These are phyloP conservation scores for Gigaspora rosea DNA, from an alignment of 192 early-diverging fungal species.

Conservation along the genomic window DNA sequence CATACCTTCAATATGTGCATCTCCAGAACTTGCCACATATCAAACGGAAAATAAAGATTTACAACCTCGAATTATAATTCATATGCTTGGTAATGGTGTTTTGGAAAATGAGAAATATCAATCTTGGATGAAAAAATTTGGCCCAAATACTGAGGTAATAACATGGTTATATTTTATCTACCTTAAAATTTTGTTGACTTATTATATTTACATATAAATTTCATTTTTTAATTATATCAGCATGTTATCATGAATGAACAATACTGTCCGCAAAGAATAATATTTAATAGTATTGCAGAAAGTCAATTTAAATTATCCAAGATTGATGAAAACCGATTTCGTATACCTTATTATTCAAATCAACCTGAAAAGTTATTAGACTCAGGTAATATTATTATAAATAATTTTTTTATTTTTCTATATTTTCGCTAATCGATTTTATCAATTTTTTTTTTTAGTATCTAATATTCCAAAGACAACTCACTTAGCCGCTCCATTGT, in stretches of 20 bases:
- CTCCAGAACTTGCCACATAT: conserved; percentile 50
- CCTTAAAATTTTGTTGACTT: not conserved
- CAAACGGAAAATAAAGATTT: conserved; percentile 27
- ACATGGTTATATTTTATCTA: not conserved
- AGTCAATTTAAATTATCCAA: conserved; percentile 67
- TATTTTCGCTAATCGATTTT: not conserved
- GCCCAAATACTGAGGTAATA: conserved; percentile 58
- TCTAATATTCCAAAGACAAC: conserved; percentile 25
- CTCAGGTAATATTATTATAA: not conserved
- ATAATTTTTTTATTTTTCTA: not conserved
- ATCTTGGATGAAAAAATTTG: conserved; percentile 76
- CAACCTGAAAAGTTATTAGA: conserved; percentile 42
- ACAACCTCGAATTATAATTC: conserved; percentile 60
- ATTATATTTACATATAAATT: not conserved
- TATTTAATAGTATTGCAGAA: conserved; percentile 65
- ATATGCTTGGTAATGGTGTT: conserved; percentile 67
- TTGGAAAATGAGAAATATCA: conserved; percentile 64
- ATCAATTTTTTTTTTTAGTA: conserved; percentile 3
- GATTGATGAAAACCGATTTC: conserved; percentile 66
- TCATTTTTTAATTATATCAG: conserved; percentile 25
- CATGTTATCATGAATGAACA: conserved; percentile 77
- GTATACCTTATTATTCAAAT: conserved; percentile 65
- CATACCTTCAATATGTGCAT: conserved; percentile 47
- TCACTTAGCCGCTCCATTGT: conserved; percentile 43
- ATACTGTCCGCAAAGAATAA: conserved; percentile 62